A percentile compares a stretch with the other conserved stretches of the same genome.
Conservation (phyloP, 768 basidiomycete genomes). For the Exsudoporus frostii region DNA sequence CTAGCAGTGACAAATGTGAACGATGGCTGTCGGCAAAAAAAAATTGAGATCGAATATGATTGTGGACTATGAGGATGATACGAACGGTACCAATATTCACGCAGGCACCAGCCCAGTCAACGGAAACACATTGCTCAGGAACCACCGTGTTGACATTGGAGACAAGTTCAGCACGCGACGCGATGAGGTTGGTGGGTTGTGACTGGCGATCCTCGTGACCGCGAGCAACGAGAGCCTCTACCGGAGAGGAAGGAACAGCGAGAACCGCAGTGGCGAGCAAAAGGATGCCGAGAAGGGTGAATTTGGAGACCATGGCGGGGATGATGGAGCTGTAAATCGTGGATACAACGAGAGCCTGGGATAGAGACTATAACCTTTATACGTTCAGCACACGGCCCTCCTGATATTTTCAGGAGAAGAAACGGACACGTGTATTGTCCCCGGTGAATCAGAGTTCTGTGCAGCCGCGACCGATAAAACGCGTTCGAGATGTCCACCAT, state of each 20-base stretch:
- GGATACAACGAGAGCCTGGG: not conserved
- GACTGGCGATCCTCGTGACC: slow-evolving; percentile 12
- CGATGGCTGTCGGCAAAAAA: slow-evolving; percentile 9
- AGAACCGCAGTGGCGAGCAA: slow-evolving; percentile 18
- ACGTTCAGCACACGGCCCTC: not conserved
- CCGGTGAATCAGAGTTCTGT: too few relatives aligned
- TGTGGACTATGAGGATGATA: not conserved
- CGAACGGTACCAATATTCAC: too few relatives aligned
- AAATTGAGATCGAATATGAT: not conserved
- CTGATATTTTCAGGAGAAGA: slow-evolving; percentile 1
- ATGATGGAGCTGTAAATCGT: not conserved
- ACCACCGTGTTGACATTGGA: slow-evolving; percentile 8
- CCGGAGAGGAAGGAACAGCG: slow-evolving; percentile 14
- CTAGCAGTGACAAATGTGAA: slow-evolving; percentile 19
- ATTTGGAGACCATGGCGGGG: slow-evolving; percentile 18
- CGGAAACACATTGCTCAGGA: too few relatives aligned
- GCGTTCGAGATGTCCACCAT: not conserved
- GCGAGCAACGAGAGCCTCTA: slow-evolving; percentile 10
- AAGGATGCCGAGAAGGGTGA: slow-evolving; percentile 11
- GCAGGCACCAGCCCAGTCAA: slow-evolving; percentile 22
- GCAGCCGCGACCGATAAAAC: not conserved
- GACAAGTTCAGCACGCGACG: not conserved
- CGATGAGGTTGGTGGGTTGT: too few relatives aligned
- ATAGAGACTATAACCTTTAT: slow-evolving; percentile 11
- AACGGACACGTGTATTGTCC: not conserved